Evolutionary conservation across 441 rosid genomes (phyloP).

Genomic region (Cnidoscolus chayamansa): DNA sequence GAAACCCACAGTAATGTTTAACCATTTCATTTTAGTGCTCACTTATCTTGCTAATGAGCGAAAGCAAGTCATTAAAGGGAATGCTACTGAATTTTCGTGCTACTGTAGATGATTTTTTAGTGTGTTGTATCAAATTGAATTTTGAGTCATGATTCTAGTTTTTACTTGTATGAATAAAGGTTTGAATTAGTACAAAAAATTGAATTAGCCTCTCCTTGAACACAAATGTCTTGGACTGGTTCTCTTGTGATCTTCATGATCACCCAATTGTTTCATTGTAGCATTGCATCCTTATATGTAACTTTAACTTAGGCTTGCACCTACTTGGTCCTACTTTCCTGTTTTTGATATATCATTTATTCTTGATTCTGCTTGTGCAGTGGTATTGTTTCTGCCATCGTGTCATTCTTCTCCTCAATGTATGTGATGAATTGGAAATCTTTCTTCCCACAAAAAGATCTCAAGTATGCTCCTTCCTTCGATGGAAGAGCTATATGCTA

Average conservation of each 20-base stretch:
- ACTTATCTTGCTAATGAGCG: neutral
- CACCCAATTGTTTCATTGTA: too few relatives aligned
- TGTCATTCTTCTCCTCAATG: constrained; percentile 76
- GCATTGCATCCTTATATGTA: neutral
- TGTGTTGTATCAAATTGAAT: too few relatives aligned
- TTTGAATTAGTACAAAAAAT: too few relatives aligned
- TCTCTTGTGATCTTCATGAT: too few relatives aligned
- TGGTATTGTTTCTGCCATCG: constrained; percentile 53
- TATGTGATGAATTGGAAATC: constrained; percentile 71
- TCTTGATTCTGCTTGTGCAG: constrained; percentile 36
- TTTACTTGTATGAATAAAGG: too few relatives aligned
- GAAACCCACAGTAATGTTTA: neutral
- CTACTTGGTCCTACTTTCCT: neutral
- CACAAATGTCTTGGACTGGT: too few relatives aligned
- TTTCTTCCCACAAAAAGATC: constrained; percentile 60
- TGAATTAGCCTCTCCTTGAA: too few relatives aligned
- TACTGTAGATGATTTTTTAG: too few relatives aligned
- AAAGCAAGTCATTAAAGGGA: too few relatives aligned
- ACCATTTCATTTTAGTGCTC: neutral
- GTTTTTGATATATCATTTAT: neutral
- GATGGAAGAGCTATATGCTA: constrained; percentile 96
- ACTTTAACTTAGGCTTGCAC: neutral
- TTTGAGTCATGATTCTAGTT: too few relatives aligned
- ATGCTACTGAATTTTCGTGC: too few relatives aligned
- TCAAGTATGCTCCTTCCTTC: constrained; percentile 74